Evolutionary conservation across 2,329 filamentous ascomycete genomes (phyloP).

Genomic region (Penicillium sumatraense): DNA sequence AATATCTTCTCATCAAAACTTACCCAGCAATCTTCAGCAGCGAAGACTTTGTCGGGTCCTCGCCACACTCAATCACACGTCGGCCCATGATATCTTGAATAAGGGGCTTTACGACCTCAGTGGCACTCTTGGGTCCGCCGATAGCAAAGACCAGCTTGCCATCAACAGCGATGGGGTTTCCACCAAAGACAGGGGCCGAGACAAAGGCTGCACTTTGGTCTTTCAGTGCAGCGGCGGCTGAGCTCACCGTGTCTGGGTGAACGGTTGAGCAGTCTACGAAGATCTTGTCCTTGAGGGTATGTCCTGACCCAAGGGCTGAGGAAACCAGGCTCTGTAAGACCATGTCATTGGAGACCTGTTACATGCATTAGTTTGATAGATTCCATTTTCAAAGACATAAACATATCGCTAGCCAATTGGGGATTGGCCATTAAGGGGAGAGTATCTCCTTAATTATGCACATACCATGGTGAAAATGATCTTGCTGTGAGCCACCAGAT

Average conservation of each 20-base stretch:
- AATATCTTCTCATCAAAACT: conserved; percentile 10
- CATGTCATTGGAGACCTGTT: conserved; percentile 46
- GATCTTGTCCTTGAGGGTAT: conserved; percentile 68
- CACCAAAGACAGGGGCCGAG: conserved; percentile 51
- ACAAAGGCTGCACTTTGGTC: conserved; percentile 43
- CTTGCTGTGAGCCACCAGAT: conserved; percentile 41
- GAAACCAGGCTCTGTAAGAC: conserved; percentile 40
- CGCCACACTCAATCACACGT: conserved; percentile 49
- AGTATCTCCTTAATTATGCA: no score
- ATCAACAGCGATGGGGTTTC: conserved; percentile 48
- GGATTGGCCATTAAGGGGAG: not conserved
- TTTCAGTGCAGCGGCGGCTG: conserved; percentile 38
- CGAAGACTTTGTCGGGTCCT: conserved; percentile 47
- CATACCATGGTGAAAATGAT: conserved; percentile 48
- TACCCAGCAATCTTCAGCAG: conserved; percentile 52
- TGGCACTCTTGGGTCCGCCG: conserved; percentile 42
- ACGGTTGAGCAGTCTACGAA: conserved; percentile 88
- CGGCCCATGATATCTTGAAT: conserved; percentile 51
- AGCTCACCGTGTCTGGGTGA: conserved; percentile 69
- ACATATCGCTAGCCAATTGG: not conserved
- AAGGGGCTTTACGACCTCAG: conserved; percentile 42
- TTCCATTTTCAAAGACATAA: not conserved
- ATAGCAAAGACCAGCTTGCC: conserved; percentile 53
- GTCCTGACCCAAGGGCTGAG: conserved; percentile 29
- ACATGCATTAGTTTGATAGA: conserved; percentile 14